Conservation (phyloP, 1,284 basidiomycete genomes). For the Gomphus bonarii region DNA sequence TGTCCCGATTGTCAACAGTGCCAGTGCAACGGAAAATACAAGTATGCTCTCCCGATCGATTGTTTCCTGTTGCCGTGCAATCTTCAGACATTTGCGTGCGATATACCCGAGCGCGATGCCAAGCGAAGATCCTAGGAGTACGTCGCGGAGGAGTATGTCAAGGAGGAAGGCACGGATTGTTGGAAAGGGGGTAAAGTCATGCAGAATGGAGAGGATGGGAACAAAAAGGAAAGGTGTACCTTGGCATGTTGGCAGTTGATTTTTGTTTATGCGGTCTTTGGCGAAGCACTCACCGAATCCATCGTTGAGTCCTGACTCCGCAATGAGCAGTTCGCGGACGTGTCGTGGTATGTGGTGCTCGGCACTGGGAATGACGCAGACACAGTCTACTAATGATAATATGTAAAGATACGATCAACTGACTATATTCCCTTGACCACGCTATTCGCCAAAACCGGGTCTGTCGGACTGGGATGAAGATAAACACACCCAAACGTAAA, state of each 20-base stretch:
- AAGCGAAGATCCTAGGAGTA: conserved; percentile 69
- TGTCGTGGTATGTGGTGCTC: neutral
- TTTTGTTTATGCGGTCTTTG: neutral
- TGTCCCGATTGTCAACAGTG: conserved; percentile 71
- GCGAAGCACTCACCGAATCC: neutral
- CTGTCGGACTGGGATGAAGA: neutral
- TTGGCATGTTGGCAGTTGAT: neutral
- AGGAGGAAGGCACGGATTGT: neutral
- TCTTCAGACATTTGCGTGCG: conserved; percentile 67
- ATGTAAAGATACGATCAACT: neutral
- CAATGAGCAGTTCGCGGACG: neutral
- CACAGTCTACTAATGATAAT: neutral
- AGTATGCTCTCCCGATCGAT: conserved; percentile 90
- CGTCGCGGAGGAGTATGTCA: conserved; percentile 29
- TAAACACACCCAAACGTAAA: neutral
- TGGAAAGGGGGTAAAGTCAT: neutral
- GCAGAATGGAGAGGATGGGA: neutral
- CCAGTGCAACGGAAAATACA: conserved; percentile 79
- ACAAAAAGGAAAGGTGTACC: conserved; percentile 3
- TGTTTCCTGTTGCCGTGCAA: conserved; percentile 63
- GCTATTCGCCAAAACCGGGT: conserved; percentile 3
- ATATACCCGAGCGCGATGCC: conserved; percentile 63
- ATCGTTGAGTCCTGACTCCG: conserved; percentile 2
- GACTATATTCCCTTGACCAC: neutral
- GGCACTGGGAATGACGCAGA: neutral